Conservation (phyloP, 116 monocot species). For the Phalaenopsis hybrid region DNA sequence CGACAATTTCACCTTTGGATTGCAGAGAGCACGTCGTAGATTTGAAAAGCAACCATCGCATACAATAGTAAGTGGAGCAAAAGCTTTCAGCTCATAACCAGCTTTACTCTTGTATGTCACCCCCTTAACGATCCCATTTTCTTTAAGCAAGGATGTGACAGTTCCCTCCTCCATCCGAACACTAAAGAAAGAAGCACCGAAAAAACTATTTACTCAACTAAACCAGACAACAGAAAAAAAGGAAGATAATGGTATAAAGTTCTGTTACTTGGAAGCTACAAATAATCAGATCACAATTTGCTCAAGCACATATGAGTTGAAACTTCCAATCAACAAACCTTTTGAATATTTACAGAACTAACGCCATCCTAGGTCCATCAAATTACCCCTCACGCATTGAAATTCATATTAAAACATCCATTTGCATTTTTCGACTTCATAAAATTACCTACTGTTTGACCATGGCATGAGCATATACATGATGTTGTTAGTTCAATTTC, state of each 20-base stretch:
- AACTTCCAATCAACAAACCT: too few species aligned
- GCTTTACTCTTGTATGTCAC: slow-evolving; percentile 52
- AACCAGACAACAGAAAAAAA: background rate
- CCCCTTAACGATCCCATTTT: slow-evolving; percentile 65
- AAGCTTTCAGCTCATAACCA: slow-evolving; percentile 52
- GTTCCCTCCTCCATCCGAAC: slow-evolving; percentile 79
- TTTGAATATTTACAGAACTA: too few species aligned
- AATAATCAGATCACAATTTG: background rate
- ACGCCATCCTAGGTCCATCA: too few species aligned
- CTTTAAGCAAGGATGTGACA: slow-evolving; percentile 65
- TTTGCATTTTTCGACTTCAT: too few species aligned
- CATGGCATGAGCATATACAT: too few species aligned
- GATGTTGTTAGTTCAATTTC: too few species aligned
- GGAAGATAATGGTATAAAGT: background rate
- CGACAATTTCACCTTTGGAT: slow-evolving; percentile 49
- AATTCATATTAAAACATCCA: too few species aligned
- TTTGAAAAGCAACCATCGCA: slow-evolving; percentile 58
- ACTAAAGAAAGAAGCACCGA: slow-evolving; percentile 12
- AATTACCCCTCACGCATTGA: too few species aligned
- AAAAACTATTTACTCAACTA: background rate
- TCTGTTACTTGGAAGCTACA: background rate
- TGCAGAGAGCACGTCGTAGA: slow-evolving; percentile 42
- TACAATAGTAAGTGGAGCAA: slow-evolving; percentile 14
- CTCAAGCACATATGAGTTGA: too few species aligned
- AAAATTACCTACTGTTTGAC: too few species aligned